A percentile compares a stretch with the other conserved stretches of the same genome.
phyloP scores from a whole-genome alignment of 768 basidiomycete species.

The Paxillus ammoniavirescens region DNA sequence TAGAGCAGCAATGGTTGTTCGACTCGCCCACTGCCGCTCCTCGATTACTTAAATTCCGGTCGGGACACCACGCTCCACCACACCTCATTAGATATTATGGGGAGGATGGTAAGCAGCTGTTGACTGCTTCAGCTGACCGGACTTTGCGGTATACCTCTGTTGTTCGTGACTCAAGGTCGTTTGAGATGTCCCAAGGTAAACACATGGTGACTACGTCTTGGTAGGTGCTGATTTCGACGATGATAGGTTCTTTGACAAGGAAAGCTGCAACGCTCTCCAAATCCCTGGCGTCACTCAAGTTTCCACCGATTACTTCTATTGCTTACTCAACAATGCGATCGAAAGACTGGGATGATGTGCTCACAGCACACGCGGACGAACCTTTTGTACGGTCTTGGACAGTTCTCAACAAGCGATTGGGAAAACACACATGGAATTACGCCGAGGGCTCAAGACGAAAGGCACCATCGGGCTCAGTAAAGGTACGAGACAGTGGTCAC shows the following conservation, averaged over 20 bases:
- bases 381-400: constrained; percentile 85
- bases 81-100: constrained; percentile 94
- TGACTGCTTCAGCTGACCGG: constrained; percentile 88
- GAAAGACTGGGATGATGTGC: constrained; percentile 97
- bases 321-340: constrained; percentile 77
- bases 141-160: constrained; percentile 88
- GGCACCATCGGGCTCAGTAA: constrained; percentile 59
- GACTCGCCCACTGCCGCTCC: constrained; percentile 88
- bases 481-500: constrained; percentile 44
- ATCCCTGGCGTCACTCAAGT: constrained; percentile 79
- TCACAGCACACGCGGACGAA: constrained; percentile 88
- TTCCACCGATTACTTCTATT: constrained; percentile 74
- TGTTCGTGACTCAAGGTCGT: constrained; percentile 91
- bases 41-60: constrained; percentile 85
- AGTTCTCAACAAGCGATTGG: constrained; percentile 76
- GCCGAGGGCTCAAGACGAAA: constrained; percentile 48
- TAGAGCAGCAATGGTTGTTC: constrained; percentile 90
- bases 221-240: constrained; percentile 2
- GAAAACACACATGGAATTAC: constrained; percentile 69
- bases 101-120: constrained; percentile 91
- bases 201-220: neutral
- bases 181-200: constrained; percentile 90
- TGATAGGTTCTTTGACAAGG: constrained; percentile 75
- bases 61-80: constrained; percentile 89
- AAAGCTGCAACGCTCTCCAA: constrained; percentile 79